Conservation (phyloP, 2,329 filamentous ascomycete genomes). For the Coniochaeta ligniaria region DNA sequence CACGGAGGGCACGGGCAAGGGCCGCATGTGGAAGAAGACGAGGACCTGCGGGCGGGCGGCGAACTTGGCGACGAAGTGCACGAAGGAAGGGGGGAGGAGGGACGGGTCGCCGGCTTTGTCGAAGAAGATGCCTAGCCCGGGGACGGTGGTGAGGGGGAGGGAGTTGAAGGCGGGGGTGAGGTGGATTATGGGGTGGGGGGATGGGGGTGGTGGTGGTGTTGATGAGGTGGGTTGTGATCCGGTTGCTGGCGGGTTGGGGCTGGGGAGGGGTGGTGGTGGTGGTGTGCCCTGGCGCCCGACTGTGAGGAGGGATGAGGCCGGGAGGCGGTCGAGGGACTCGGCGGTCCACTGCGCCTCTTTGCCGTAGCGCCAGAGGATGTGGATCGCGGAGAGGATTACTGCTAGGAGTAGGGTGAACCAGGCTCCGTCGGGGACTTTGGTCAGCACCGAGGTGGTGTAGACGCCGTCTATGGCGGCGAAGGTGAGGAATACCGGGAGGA, state of each 20-base stretch:
- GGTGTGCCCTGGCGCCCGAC: conserved; percentile 4
- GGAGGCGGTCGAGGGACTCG: conserved; percentile 55
- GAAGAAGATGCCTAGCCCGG: conserved; percentile 66
- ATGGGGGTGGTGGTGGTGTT: neutral
- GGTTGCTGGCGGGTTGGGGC: neutral
- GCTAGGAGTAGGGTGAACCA: conserved; percentile 71
- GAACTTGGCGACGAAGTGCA: conserved; percentile 67
- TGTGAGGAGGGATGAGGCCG: conserved; percentile 31
- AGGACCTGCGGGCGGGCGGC: conserved; percentile 58
- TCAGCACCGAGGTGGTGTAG: conserved; percentile 62
- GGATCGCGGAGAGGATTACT: conserved; percentile 52
- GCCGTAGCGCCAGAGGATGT: conserved; percentile 71
- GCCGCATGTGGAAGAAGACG: conserved; percentile 67
- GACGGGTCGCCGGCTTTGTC: conserved; percentile 50
- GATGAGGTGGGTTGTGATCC: neutral
- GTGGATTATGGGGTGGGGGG: neutral
- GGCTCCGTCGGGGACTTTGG: conserved; percentile 67
- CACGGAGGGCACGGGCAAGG: conserved; percentile 52
- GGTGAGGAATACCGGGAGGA: conserved; percentile 53
- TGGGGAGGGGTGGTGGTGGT: neutral
- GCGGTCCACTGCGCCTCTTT: conserved; percentile 72
- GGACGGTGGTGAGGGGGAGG: conserved; percentile 37
- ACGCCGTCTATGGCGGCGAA: conserved; percentile 61
- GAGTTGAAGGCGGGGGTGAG: conserved; percentile 28
- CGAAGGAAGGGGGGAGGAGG: conserved; percentile 53